Percentiles rank a stretch among this genome's conserved stretches.
Evolutionary conservation across 2,329 filamentous ascomycete species (phyloP).

Genomic region (Chrysosporium keratinophilum): DNA sequence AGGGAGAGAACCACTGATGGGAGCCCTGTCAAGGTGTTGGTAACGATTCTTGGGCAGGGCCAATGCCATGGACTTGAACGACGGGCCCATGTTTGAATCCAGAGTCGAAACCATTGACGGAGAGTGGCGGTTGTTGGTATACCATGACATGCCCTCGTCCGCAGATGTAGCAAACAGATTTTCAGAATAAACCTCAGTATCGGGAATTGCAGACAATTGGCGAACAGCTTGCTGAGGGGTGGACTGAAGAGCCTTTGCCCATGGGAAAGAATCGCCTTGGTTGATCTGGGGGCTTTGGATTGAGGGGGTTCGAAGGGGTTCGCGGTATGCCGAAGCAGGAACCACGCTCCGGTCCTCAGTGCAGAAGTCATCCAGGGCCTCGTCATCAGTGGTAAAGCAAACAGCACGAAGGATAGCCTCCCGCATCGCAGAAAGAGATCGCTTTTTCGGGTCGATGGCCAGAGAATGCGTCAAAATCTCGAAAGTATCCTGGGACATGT

Average conservation of each 20-base stretch:
- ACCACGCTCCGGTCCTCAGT: constrained; percentile 65
- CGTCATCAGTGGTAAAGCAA: constrained; percentile 88
- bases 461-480: constrained; percentile 86
- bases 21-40: constrained; percentile 51
- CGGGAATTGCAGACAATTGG: constrained; percentile 76
- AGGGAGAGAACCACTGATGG: constrained; percentile 70
- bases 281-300: constrained; percentile 78
- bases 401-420: constrained; percentile 68
- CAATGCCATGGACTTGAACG: constrained; percentile 63
- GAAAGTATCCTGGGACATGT: constrained; percentile 96
- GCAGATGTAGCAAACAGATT: constrained; percentile 77
- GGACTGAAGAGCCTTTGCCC: constrained; percentile 80
- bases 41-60: constrained; percentile 41
- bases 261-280: constrained; percentile 72
- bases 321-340: constrained; percentile 73
- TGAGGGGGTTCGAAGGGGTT: constrained; percentile 90
- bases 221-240: constrained; percentile 60
- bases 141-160: constrained; percentile 58
- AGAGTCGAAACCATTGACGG: constrained; percentile 75
- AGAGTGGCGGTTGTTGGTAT: constrained; percentile 62
- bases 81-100: constrained; percentile 70
- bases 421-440: constrained; percentile 67
- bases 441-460: constrained; percentile 80
- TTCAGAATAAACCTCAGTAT: constrained; percentile 67
- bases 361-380: constrained; percentile 88